Conservation (phyloP, 2,329 filamentous ascomycete species). For the Nigrospora osmanthi region DNA sequence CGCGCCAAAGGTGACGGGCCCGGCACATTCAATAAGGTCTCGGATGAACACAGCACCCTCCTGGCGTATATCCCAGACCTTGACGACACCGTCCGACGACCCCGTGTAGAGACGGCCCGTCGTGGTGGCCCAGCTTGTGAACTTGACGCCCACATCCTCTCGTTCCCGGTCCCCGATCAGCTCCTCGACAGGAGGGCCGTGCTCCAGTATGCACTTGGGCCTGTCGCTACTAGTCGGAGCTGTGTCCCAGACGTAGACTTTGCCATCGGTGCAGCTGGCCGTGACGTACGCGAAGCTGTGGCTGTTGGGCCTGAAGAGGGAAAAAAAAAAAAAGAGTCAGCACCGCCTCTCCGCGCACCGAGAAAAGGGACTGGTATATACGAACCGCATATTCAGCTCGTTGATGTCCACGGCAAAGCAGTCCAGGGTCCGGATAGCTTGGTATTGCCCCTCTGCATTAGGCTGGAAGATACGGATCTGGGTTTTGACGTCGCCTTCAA, state of each 20-base stretch:
- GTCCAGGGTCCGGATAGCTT: constrained; percentile 46
- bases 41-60: constrained; percentile 36
- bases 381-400: constrained; percentile 47
- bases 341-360: not conserved
- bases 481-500: constrained; percentile 38
- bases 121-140: constrained; percentile 52
- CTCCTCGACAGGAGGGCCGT: constrained; percentile 34
- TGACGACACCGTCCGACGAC: constrained; percentile 54
- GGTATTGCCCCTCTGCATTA: constrained; percentile 26
- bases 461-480: constrained; percentile 49
- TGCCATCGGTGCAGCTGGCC: constrained; percentile 54
- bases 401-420: constrained; percentile 55
- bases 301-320: constrained; percentile 38
- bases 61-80: constrained; percentile 53
- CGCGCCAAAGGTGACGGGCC: constrained; percentile 47
- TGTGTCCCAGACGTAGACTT: constrained; percentile 57
- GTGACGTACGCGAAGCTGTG: constrained; percentile 43
- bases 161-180: constrained; percentile 37
- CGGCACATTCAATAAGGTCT: constrained; percentile 44
- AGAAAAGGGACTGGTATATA: not conserved
- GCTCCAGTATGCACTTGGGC: constrained; percentile 46
- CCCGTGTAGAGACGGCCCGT: constrained; percentile 54
- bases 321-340: not conserved
- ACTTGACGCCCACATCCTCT: constrained; percentile 56
- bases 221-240: constrained; percentile 35